phyloP scores from a whole-genome alignment of 352 stramenopile species.

The Peronosclerospora sorghi region DNA sequence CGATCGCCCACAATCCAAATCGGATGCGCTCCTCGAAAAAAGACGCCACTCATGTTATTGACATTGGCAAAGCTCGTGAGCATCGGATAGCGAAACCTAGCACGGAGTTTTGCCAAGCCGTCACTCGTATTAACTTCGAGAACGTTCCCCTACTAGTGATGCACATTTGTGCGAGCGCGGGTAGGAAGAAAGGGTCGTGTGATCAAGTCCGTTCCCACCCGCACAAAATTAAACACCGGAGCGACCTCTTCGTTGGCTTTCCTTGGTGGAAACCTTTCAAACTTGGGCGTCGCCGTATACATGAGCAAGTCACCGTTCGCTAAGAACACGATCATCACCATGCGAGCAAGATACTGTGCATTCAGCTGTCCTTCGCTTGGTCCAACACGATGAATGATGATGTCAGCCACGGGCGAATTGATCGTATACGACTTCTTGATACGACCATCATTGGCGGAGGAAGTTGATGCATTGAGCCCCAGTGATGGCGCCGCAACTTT shows the following conservation, averaged over 20 bases:
- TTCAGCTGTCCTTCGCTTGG: slow-evolving; percentile 68
- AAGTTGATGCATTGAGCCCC: slow-evolving; percentile 58
- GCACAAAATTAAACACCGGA: slow-evolving; percentile 50
- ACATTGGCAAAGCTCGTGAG: slow-evolving; percentile 73
- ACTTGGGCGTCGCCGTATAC: slow-evolving; percentile 53
- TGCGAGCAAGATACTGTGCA: slow-evolving; percentile 56
- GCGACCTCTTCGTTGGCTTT: slow-evolving; percentile 7
- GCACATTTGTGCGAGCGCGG: slow-evolving; percentile 34
- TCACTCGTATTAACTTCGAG: slow-evolving; percentile 54
- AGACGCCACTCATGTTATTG: slow-evolving; percentile 74
- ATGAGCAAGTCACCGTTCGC: slow-evolving; percentile 77
- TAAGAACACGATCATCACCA: slow-evolving; percentile 78
- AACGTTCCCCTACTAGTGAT: slow-evolving; percentile 40
- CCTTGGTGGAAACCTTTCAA: slow-evolving; percentile 16
- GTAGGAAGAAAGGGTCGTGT: slow-evolving; percentile 59
- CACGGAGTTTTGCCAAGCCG: slow-evolving; percentile 58
- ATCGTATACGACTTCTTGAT: slow-evolving; percentile 77
- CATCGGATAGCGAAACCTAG: slow-evolving; percentile 81
- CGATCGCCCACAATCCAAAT: slow-evolving; percentile 78
- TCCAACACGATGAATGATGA: slow-evolving; percentile 68
- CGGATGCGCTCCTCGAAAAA: slow-evolving; percentile 74
- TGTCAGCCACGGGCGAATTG: slow-evolving; percentile 75
- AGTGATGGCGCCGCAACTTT: slow-evolving; percentile 45
- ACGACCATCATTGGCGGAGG: slow-evolving; percentile 56
- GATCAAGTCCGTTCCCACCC: slow-evolving; percentile 59